These are phyloP conservation scores for Aspergillus carbonarius DNA, from an alignment of 2,329 filamentous ascomycete species.

Conservation along the genomic window DNA sequence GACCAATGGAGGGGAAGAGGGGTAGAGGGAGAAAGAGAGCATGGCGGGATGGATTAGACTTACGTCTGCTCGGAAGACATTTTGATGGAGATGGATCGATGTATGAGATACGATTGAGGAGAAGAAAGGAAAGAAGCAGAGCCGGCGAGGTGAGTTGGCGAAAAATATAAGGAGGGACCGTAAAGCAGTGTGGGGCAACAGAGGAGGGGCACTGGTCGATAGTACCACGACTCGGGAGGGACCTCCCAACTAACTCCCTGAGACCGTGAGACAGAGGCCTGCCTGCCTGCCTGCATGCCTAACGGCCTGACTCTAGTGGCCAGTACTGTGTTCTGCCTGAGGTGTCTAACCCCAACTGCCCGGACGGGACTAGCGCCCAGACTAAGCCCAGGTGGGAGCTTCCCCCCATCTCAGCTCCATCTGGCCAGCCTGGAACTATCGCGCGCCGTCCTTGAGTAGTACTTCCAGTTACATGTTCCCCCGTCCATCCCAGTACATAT, in stretches of 20 bases:
- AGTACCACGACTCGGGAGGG: neutral
- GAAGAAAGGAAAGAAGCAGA: conserved; percentile 20
- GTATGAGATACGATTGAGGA: conserved; percentile 20
- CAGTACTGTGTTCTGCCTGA: conserved; percentile 14
- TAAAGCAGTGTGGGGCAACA: conserved; percentile 24
- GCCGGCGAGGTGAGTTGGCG: conserved; percentile 24
- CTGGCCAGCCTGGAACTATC: conserved; percentile 35
- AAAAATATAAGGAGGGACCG: conserved; percentile 22
- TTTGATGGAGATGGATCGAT: conserved; percentile 45
- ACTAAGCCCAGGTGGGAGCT: conserved; percentile 24
- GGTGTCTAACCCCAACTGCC: conserved; percentile 22
- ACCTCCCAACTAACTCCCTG: too few species aligned
- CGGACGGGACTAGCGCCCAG: conserved; percentile 13
- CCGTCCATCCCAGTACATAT: neutral
- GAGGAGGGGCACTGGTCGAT: conserved; percentile 13
- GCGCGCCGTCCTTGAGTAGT: neutral
- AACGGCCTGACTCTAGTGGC: conserved; percentile 1
- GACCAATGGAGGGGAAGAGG: neutral
- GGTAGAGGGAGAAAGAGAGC: neutral
- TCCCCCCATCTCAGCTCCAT: conserved; percentile 22
- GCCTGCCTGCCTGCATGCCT: conserved; percentile 23
- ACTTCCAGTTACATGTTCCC: neutral
- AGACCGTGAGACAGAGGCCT: conserved; percentile 6
- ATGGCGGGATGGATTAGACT: conserved; percentile 40
- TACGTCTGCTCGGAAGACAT: conserved; percentile 89